Base-by-base conservation (phyloP, 2,329 filamentous ascomycete species). In the Phoma sp. region DNA sequence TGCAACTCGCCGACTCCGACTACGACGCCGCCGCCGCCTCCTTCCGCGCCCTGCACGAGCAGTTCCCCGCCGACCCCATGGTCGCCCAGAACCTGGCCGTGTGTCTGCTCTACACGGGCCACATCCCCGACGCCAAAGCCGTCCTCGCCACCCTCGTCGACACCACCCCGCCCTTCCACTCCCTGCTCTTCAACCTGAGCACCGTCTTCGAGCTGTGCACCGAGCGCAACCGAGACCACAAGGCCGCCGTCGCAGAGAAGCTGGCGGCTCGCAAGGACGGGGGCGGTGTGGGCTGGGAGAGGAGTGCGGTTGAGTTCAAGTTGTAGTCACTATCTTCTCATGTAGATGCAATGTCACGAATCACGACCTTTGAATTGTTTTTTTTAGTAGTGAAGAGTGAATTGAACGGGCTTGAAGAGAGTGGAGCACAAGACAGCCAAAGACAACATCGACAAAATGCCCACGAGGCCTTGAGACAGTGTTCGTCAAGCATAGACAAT, bases 201-300 rank as follows among this genome's bases (percentile, higher is more conserved):
- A 98, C 94, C 0, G 85, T 96, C 66, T 98, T 96, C 72, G 95
- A 98, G 76, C 82, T 98, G 7, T 95, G 90, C 71, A 93, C 90
- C 0, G 93, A 98, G 65, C 84, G 85, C 58, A 85, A 91, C 37
- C 81, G 85, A 43, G 82, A 82, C 12, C 76, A 89, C 64, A 98
- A 98, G 80, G 75, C 84, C 27, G 80, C 78, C 24, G 79, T 98
- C 17, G 87, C 89, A 2, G 89, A 92, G 65, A 84, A 82, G 46
- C 81, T 95, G 17, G 88, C 91, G 1, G 78, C 74, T 1, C 80
- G 85, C 64, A 82, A 83, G 37, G 80, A 84, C 15, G 82, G 76
- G 1, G 74, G 81, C 1, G 77, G 58, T 2, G 69, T 79, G 1
- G 89, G 88, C 6, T 88, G 89, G 84, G 90, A 93, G 72, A 87